Evolutionary conservation across 164 flowering plant genomes (phyloP).

Genomic region (Vitis vinifera): ASM3070453v1 NC_081815.1:3289001-3289500

Average conservation of each 20-base stretch:
- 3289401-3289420: constrained; percentile 45
- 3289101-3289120: no score
- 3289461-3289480: constrained; percentile 23
- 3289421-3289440: constrained; percentile 37
- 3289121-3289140: background rate
- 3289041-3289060: no score
- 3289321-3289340: constrained; percentile 1
- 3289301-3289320: constrained; percentile 7
- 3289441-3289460: constrained; percentile 24
- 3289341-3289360: background rate
- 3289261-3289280: background rate
- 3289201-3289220: background rate
- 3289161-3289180: background rate
- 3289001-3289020: no score
- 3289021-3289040: no score
- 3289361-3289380: constrained; percentile 9
- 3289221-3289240: no score
- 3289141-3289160: background rate
- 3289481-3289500: constrained; percentile 32
- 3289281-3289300: background rate
- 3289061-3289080: no score
- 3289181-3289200: background rate
- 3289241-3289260: no score
- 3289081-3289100: no score
- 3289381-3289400: constrained; percentile 40